These are phyloP conservation scores for Pleodorina starrii DNA, from an alignment of 139 green algal species.

Conservation along the genomic window DNA sequence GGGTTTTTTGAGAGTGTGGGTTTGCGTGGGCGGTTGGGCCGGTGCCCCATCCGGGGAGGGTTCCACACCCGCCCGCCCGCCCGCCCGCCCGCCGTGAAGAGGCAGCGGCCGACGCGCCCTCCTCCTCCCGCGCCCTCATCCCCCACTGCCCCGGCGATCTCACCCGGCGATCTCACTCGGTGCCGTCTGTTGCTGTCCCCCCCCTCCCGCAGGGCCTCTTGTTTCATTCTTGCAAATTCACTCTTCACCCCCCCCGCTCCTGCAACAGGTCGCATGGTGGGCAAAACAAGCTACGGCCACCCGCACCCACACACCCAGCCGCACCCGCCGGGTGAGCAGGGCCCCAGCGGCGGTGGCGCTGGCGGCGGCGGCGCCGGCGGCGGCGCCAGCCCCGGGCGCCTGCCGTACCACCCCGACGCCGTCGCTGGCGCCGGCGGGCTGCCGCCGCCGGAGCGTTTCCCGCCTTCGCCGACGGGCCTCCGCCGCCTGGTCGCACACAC, in stretches of 20 bases:
- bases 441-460: neutral
- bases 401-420: neutral
- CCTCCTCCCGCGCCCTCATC: too few relatives aligned
- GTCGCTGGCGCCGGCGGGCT: neutral
- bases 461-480: neutral
- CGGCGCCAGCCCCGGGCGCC: neutral
- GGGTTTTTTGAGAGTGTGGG: too few relatives aligned
- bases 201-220: too few relatives aligned
- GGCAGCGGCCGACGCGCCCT: too few relatives aligned
- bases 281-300: slow-evolving; percentile 44
- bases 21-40: too few relatives aligned
- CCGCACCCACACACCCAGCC: slow-evolving; percentile 10
- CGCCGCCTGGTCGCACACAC: slow-evolving; percentile 19
- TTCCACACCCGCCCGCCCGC: too few relatives aligned
- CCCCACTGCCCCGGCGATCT: too few relatives aligned
- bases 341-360: neutral
- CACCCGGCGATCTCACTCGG: too few relatives aligned
- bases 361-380: neutral
- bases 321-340: neutral
- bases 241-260: neutral
- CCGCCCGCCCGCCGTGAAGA: too few relatives aligned
- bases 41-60: too few relatives aligned
- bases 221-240: too few relatives aligned
- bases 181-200: too few relatives aligned
- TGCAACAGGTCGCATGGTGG: slow-evolving; percentile 37